Base-by-base conservation (phyloP, 2,329 filamentous ascomycete species). In the Xylariaceae sp. region DNA sequence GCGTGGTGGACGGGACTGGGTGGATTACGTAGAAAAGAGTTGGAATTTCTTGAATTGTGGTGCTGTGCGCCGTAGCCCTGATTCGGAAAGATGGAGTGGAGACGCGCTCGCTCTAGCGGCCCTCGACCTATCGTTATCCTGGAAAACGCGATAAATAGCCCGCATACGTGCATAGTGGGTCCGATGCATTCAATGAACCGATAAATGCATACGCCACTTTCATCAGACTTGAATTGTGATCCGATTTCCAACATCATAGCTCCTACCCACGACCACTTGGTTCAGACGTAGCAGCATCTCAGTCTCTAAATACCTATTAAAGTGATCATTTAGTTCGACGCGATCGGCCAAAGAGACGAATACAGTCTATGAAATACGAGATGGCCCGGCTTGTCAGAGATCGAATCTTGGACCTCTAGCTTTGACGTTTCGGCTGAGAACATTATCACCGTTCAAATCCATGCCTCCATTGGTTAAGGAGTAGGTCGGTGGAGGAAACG, bases 1-100 rank as follows among this genome's bases (percentile, higher is more conserved):
- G 15, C 47, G 45, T 53, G 44, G 54, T 54, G 23, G 23, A 30
- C 23, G 23, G 23, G 23, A 30, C 23, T 30, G 23, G 23, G 23
- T 30, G 51, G 54, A 45, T 53, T 60, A 34, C 44, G 45, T 34
- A 13, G 23, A 56, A 51, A 39, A 39, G 37, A 51, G 55, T 44
- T 50, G 42, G 44, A 58, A 53, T 58, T 58, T 58, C 51, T 57
- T 50, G 35, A 48, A 51, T 58, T 47, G 47, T 52, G 57, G 57
- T 59, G 57, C 49, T 59, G 57, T 59, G 57, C 57, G 57, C 48
- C 48, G 57, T 59, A 59, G 47, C 57, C 57, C 52, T 55, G 54
- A 55, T 55, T 47, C 49, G 49, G 49, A 51, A 51, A 51, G 18
- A 15, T 11, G 17, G 17, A n/a, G 18, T 53, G 18, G 52, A 17